Evolutionary conservation across 495 filamentous ascomycete species (phyloP).

Genomic region (Penicillium angulare): DNA sequence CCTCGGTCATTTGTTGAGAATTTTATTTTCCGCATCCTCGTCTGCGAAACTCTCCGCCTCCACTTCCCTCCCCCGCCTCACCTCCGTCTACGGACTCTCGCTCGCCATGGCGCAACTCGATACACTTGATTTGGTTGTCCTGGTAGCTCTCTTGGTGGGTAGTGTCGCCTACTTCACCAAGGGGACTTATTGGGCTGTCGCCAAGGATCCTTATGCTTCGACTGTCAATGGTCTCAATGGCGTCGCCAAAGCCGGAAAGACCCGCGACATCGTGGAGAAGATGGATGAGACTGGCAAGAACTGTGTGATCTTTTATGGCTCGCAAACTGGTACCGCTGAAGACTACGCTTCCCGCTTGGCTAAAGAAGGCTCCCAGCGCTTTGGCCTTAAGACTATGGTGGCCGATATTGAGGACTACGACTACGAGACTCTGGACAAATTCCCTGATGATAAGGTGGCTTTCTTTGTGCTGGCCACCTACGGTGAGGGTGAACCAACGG

Average conservation of each 20-base stretch:
- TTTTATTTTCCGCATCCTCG: too few species aligned
- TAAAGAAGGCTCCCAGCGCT: conserved; percentile 95
- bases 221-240: conserved; percentile 67
- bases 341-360: conserved; percentile 97
- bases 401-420: conserved; percentile 98
- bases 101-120: conserved; percentile 88
- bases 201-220: conserved; percentile 83
- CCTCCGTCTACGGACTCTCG: background rate
- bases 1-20: too few species aligned
- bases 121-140: conserved; percentile 89
- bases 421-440: conserved; percentile 87
- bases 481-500: conserved; percentile 96
- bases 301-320: conserved; percentile 97
- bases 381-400: conserved; percentile 97
- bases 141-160: conserved; percentile 77
- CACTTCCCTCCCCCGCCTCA: conserved; percentile 5
- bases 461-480: conserved; percentile 98
- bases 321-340: conserved; percentile 97
- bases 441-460: conserved; percentile 86
- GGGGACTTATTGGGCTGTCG: conserved; percentile 79
- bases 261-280: conserved; percentile 89
- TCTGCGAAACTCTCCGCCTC: conserved; percentile 12
- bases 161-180: conserved; percentile 97
- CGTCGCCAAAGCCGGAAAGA: conserved; percentile 75
- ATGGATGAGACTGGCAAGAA: conserved; percentile 96